These are phyloP conservation scores for Pelargonium hybrid DNA, from an alignment of 441 rosid species.

Conservation along the genomic window DNA sequence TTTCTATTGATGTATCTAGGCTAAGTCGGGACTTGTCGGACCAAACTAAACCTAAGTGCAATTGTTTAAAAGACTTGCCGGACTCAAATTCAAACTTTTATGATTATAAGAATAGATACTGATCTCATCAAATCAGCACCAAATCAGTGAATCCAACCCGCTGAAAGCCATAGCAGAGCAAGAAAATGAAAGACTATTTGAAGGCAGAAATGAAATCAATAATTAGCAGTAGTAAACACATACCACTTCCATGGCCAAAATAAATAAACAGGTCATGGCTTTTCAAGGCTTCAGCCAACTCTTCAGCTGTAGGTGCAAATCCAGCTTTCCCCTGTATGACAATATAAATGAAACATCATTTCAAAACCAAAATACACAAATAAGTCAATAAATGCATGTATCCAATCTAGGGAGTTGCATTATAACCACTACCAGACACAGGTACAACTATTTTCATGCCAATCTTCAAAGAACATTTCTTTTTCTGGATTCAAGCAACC, in stretches of 20 bases:
- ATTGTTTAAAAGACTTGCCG: too few relatives aligned
- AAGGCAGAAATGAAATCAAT: not conserved
- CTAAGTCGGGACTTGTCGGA: too few relatives aligned
- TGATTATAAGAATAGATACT: not conserved
- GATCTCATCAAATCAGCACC: not conserved
- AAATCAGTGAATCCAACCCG: too few relatives aligned
- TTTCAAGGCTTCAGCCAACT: slow-evolving; percentile 58
- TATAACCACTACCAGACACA: not conserved
- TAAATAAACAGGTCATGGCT: slow-evolving; percentile 80
- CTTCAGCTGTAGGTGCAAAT: slow-evolving; percentile 54
- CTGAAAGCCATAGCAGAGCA: not conserved
- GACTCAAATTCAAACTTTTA: not conserved
- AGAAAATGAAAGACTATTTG: not conserved
- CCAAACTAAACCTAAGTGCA: not conserved
- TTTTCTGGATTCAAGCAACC: not conserved
- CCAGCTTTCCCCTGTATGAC: slow-evolving; percentile 73
- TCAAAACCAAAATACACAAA: slow-evolving; percentile 4
- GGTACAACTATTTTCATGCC: not conserved
- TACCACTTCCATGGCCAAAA: slow-evolving; percentile 95
- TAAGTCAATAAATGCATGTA: not conserved
- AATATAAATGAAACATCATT: not conserved
- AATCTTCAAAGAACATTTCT: too few relatives aligned
- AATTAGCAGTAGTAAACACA: slow-evolving; percentile 9
- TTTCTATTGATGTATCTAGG: too few relatives aligned
- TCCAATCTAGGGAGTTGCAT: not conserved